Evolutionary conservation across 2,329 filamentous ascomycete genomes (phyloP), one percentile per base, ranked within the genome.

Genomic region (Blastomyces parvus): DNA sequence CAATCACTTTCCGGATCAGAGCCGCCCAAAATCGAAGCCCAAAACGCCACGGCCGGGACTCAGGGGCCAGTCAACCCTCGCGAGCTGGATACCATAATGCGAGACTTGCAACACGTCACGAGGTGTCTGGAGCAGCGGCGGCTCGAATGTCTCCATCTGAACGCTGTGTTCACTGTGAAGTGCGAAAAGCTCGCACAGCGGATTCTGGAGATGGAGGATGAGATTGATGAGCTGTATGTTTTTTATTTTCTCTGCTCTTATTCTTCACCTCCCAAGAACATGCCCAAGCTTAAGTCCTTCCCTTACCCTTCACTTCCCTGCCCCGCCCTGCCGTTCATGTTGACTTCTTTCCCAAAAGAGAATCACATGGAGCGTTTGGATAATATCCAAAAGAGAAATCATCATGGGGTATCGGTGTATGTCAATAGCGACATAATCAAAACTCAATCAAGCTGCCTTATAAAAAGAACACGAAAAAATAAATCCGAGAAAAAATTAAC

Each of bases 121-220:
- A 48, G 48, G 2, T 68, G 74, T 44, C 59, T 75, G 14, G 63
- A 68, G 36, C 62, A 66, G 62, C 69, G 68, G 66, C 78, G 64
- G 56, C 57, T 62, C 38, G 70, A 76, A 63, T 69, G 70, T 3
- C 67, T 85, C 79, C 84, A 87, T 67, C 86, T 89, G 63, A 85
- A 88, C 69, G 79, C 79, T 30, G 73, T 88, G 40, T 81, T 88
- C 27, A 79, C 85, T 61, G 80, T 80, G 52, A 81, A 84, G 65
- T 81, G 83, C 63, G 82, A 87, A 70, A 78, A 78, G 46, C 80
- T 86, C 60, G 81, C 82, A 52, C 78, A 84, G 66, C 82, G 82
- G 61, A 84, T 88, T 63, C 77, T 84, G 30, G 82, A 83, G 64
- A 78, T 88, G 17, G 84, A 88, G 68, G 79, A 79, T 46, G 81